A percentile compares a stretch with the other conserved stretches of the same genome.
Conservation (phyloP, 371 early-diverging fungal species). For the Dinochytrium kinnereticum region DNA sequence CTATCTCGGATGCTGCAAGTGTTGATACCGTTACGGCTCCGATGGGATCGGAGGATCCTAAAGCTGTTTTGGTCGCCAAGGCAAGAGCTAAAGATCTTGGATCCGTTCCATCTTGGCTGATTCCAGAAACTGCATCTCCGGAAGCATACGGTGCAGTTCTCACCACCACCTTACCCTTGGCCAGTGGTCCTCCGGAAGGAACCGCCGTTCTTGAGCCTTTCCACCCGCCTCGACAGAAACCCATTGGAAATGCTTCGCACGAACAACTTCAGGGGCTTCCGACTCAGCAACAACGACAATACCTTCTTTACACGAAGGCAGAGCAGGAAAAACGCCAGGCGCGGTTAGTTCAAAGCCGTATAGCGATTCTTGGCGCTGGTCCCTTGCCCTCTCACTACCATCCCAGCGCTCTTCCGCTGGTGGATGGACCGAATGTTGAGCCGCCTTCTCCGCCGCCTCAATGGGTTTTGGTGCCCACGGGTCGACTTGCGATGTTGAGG, state of each 20-base stretch:
- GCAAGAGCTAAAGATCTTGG: neutral
- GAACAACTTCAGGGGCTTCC: conserved; percentile 12
- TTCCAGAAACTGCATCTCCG: neutral
- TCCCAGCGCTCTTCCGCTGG: neutral
- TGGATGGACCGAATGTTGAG: neutral
- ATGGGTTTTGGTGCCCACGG: conserved; percentile 22
- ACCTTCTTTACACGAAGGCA: conserved; percentile 8
- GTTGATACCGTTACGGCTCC: neutral
- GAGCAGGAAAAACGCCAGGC: conserved; percentile 13
- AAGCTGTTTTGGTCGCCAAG: neutral
- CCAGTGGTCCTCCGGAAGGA: neutral
- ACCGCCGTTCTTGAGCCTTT: neutral
- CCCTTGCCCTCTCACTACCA: neutral
- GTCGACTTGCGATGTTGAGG: conserved; percentile 56
- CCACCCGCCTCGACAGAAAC: conserved; percentile 16
- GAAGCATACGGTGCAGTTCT: conserved; percentile 1
- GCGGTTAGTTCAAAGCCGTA: neutral
- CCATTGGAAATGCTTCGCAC: neutral
- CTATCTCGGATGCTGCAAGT: conserved; percentile 41
- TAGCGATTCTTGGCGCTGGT: neutral
- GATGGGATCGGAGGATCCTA: neutral
- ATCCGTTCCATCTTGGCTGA: neutral
- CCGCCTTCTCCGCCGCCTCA: neutral
- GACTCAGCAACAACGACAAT: conserved; percentile 22
- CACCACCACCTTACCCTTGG: neutral